Percentiles rank a stretch among this genome's conserved stretches.
These are phyloP conservation scores for Solanum etuberosum DNA, from an alignment of 257 asterid species.

Conservation along the genomic window DNA sequence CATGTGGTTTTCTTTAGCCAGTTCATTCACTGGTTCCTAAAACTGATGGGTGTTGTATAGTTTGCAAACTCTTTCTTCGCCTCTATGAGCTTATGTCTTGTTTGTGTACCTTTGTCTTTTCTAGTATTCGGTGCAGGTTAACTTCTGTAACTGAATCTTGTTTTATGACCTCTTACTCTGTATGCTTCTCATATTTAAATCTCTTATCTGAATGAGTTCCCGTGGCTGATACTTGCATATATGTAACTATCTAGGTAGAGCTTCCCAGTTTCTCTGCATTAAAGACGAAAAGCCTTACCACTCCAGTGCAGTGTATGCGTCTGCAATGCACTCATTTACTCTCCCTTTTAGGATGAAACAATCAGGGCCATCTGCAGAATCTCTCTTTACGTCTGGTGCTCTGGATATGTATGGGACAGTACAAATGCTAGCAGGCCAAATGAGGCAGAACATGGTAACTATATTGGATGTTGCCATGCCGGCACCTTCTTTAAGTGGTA, in stretches of 20 bases:
- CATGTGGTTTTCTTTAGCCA: neutral
- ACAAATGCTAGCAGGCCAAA: constrained; percentile 68
- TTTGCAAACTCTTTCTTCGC: neutral
- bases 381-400: constrained; percentile 49
- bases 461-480: constrained; percentile 71
- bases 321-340: constrained; percentile 77
- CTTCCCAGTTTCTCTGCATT: constrained; percentile 48
- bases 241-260: constrained; percentile 34
- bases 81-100: neutral
- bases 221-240: neutral
- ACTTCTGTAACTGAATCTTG: neutral
- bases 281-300: constrained; percentile 64
- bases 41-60: neutral
- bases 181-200: neutral
- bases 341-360: constrained; percentile 85
- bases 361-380: constrained; percentile 52
- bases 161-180: neutral
- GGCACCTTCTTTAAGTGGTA: constrained; percentile 64
- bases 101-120: neutral
- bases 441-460: constrained; percentile 61
- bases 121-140: neutral
- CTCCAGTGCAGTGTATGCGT: constrained; percentile 87
- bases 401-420: constrained; percentile 42
- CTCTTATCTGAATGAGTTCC: neutral
- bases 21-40: neutral